Percentiles rank a stretch among this genome's conserved stretches.
These are phyloP conservation scores for Hypholoma sublateritium DNA, from an alignment of 768 basidiomycete genomes.

Conservation along the genomic window DNA sequence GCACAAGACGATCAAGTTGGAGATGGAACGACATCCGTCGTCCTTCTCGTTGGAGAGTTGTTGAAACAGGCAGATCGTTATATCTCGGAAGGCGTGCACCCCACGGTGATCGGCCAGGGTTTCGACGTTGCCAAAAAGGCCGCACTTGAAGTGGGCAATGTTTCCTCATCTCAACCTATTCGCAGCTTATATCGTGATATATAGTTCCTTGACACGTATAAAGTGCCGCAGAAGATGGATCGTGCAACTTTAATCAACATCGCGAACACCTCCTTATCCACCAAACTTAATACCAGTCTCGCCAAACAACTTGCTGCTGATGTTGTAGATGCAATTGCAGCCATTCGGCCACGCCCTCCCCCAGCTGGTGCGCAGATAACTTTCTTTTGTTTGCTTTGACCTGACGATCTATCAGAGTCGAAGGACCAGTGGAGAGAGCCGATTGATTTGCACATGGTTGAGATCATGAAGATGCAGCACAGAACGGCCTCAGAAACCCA, in stretches of 20 bases:
- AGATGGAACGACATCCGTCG: conserved; percentile 97
- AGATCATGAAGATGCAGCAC: conserved; percentile 99
- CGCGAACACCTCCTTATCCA: conserved; percentile 92
- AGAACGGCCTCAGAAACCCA: conserved; percentile 97
- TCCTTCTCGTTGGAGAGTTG: conserved; percentile 92
- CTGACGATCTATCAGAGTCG: conserved; percentile 40
- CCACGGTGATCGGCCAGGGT: conserved; percentile 91
- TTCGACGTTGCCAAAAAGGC: conserved; percentile 99
- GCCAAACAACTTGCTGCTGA: conserved; percentile 88
- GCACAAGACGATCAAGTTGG: conserved; percentile 99
- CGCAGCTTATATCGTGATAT: conserved; percentile 2
- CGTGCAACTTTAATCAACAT: conserved; percentile 91
- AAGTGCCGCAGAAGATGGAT: conserved; percentile 74
- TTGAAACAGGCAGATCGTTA: conserved; percentile 98
- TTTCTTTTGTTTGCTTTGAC: background rate
- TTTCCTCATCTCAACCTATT: conserved; percentile 5
- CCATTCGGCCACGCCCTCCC: conserved; percentile 75
- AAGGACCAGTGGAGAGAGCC: conserved; percentile 78
- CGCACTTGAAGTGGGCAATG: conserved; percentile 67
- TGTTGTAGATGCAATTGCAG: conserved; percentile 92
- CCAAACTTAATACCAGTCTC: conserved; percentile 81
- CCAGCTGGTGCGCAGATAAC: conserved; percentile 46
- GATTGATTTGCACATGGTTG: conserved; percentile 98
- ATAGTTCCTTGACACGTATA: conserved; percentile 93
- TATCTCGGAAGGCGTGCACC: conserved; percentile 97